A percentile compares a stretch with the other conserved stretches of the same genome.
These are phyloP conservation scores for Lentithecium fluviatile DNA, from an alignment of 495 filamentous ascomycete species.

Conservation along the genomic window DNA sequence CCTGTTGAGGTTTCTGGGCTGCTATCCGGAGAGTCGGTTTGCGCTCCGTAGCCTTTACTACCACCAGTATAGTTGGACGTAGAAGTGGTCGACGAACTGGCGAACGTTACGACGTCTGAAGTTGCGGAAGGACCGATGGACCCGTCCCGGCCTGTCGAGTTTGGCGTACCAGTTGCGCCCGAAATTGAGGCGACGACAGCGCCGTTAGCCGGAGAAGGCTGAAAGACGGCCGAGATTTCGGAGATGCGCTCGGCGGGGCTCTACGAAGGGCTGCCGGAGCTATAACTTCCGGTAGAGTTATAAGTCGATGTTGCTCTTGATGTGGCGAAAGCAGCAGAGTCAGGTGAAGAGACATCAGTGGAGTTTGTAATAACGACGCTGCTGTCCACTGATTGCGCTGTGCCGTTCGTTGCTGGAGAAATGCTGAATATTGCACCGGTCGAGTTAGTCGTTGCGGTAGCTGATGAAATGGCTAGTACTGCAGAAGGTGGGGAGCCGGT, in stretches of 20 bases:
- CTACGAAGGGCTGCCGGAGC: background rate
- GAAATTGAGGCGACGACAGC: background rate
- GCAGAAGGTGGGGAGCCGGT: background rate
- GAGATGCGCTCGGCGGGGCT: too few relatives aligned
- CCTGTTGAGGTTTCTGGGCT: background rate
- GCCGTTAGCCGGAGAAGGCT: background rate
- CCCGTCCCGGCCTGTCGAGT: constrained; percentile 5
- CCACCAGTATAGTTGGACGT: constrained; percentile 7
- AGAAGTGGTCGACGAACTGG: background rate
- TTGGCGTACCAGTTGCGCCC: background rate
- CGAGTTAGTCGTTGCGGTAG: constrained; percentile 1
- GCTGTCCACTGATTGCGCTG: background rate
- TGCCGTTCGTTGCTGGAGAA: background rate
- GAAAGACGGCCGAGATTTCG: too few relatives aligned
- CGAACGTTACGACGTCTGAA: background rate
- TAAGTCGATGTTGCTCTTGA: background rate
- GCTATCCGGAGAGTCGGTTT: background rate
- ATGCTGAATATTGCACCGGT: constrained; percentile 8
- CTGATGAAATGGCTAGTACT: background rate
- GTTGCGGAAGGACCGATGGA: background rate
- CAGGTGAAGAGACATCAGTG: constrained; percentile 1
- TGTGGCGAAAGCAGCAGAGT: background rate
- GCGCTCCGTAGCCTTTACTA: background rate
- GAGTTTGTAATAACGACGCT: constrained; percentile 5
- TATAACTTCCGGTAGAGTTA: background rate